These are phyloP conservation scores for Moringa oleifera DNA, from an alignment of 345 rosid species.

Conservation along the genomic window DNA sequence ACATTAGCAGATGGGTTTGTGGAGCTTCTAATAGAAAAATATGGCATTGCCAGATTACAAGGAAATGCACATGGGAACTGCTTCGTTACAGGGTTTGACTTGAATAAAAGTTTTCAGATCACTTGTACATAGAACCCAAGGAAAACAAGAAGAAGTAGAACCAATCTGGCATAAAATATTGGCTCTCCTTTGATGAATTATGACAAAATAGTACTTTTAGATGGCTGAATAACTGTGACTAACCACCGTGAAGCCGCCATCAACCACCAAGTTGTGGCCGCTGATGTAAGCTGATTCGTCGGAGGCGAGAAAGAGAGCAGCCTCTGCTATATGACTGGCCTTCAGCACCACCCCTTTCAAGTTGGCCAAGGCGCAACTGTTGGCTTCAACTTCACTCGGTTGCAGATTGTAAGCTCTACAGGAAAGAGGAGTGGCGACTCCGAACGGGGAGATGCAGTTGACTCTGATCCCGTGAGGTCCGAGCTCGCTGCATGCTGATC, in stretches of 20 bases:
- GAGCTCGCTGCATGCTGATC: conserved; percentile 65
- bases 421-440: conserved; percentile 74
- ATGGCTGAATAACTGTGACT: conserved; percentile 18
- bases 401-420: conserved; percentile 46
- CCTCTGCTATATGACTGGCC: conserved; percentile 73
- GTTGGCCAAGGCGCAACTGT: conserved; percentile 33
- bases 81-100: conserved; percentile 33
- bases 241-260: conserved; percentile 79
- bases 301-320: conserved; percentile 80
- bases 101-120: conserved; percentile 2
- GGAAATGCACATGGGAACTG: conserved; percentile 40
- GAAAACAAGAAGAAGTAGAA: background rate
- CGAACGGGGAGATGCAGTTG: conserved; percentile 76
- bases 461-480: conserved; percentile 86
- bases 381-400: conserved; percentile 44
- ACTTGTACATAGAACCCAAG: background rate
- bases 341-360: conserved; percentile 66
- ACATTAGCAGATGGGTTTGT: no score
- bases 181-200: background rate
- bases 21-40: background rate
- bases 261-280: conserved; percentile 81
- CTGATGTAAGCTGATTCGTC: conserved; percentile 80
- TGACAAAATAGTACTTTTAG: conserved; percentile 1
- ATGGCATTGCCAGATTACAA: conserved; percentile 20
- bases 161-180: conserved; percentile 3